A percentile compares a stretch with the other conserved stretches of the same genome.
Conservation (phyloP, 345 rosid genomes). For the Theobroma cacao region DNA sequence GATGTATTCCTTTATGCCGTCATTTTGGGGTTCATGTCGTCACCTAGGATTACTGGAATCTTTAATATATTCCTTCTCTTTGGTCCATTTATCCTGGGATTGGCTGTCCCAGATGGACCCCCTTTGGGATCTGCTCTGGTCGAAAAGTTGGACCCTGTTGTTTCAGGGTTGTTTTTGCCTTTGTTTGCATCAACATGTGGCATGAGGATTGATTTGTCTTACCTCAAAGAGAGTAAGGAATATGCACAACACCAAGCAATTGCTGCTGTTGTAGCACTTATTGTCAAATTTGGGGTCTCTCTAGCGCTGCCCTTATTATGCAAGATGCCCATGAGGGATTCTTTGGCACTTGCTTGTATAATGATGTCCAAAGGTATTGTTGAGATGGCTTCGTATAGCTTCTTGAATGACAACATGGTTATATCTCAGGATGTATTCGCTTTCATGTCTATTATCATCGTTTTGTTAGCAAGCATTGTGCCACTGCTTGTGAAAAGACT, state of each 20-base stretch:
- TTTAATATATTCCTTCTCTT: conserved; percentile 3
- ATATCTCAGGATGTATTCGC: not conserved
- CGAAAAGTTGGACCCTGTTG: conserved; percentile 28
- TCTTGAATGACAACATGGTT: not conserved
- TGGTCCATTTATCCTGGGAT: conserved; percentile 34
- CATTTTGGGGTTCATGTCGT: conserved; percentile 4
- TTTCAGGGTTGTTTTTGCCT: conserved; percentile 30
- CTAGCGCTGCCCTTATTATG: not conserved
- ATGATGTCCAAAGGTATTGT: not conserved
- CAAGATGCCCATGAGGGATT: not conserved
- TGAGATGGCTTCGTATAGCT: conserved; percentile 3
- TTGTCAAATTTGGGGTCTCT: not conserved
- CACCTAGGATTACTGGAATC: not conserved
- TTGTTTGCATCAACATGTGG: conserved; percentile 31
- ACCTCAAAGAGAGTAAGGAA: fast-evolving
- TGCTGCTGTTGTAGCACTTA: not conserved
- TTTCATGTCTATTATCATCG: not conserved
- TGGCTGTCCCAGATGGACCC: conserved; percentile 42
- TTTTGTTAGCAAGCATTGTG: not conserved
- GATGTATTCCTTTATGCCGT: conserved; percentile 5
- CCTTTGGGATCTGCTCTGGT: conserved; percentile 41
- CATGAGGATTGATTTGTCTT: conserved; percentile 13
- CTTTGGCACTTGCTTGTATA: conserved; percentile 9
- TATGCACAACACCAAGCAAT: not conserved
- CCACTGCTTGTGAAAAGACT: conserved; percentile 15